Evolutionary conservation across 257 asterid genomes (phyloP), one percentile per base, ranked within the genome.

Genomic region (Solanum paucissectum): DNA sequence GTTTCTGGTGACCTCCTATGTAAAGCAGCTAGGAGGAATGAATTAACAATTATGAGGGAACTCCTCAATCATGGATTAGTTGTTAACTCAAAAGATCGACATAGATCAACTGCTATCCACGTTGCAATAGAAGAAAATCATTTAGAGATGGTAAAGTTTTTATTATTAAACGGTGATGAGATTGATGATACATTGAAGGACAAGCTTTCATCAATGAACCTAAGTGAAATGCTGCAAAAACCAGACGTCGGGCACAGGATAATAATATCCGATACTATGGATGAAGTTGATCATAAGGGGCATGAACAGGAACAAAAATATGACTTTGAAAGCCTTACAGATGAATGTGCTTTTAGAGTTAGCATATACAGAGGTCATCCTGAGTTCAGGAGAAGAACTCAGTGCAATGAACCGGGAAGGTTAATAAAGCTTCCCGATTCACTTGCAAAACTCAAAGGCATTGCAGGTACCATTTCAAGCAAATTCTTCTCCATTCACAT

Each of bases 351-450:
- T n/a, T 74, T 92, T 9, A 89, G 99, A 84, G 94, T 95, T 58
- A 95, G 97, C 83, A 90, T 97, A 77, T 97, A 95, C 86, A 93
- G 92, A 89, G 99, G 98, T 27, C 96, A 93, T 71, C 98, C 98
- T 9, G 36, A 10, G 62, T 74, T 79, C 58, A 90, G 98, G 90
- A 91, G 89, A 77, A 91, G 77, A 25, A 75, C 40, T 4, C 91
- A 60, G 11, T 94, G 94, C 90, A 87, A 90, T 1, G 94, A 93
- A 82, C 94, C 98, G 1, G 98, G 98, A 55, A 94, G 89, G 89
- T 87, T 97, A 91, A 91, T 95, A 33, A 90, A 91, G 87, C 40
- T 92, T 87, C 98, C 98, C 5, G 83, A 72, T 37, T 89, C 96
- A 83, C 85, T 97, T 40, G 90, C 20, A 29, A 94, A 93, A 87